phyloP scores from a whole-genome alignment of 2,329 filamentous ascomycete genomes.

The Cytospora leucostoma region DNA sequence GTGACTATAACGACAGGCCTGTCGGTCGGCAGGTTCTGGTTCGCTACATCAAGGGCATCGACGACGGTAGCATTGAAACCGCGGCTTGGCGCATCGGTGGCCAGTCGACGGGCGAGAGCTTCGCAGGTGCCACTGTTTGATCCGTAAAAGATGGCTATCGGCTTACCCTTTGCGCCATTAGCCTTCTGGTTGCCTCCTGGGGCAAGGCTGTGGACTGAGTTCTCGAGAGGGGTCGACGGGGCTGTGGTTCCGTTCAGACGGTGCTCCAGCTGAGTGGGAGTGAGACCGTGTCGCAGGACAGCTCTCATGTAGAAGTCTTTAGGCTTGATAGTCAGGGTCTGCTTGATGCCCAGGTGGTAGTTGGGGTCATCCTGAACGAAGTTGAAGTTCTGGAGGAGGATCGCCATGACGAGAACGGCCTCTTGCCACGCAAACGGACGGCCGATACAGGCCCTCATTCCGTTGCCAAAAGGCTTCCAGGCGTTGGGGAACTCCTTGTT shows the following conservation, averaged over 20 bases:
- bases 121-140: constrained; percentile 76
- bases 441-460: constrained; percentile 68
- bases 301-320: constrained; percentile 65
- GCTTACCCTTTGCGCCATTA: constrained; percentile 37
- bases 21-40: constrained; percentile 59
- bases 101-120: constrained; percentile 62
- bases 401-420: constrained; percentile 59
- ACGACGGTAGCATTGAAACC: constrained; percentile 60
- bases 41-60: constrained; percentile 61
- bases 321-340: constrained; percentile 64
- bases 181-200: constrained; percentile 11
- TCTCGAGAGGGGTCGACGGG: constrained; percentile 45
- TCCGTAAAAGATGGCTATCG: constrained; percentile 66
- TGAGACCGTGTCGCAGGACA: constrained; percentile 61
- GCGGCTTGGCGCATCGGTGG: constrained; percentile 56
- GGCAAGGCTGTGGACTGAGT: constrained; percentile 46
- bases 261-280: constrained; percentile 49
- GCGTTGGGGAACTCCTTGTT: constrained; percentile 62
- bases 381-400: constrained; percentile 72
- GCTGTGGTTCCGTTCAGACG: constrained; percentile 41
- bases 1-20: constrained; percentile 66
- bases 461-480: constrained; percentile 69
- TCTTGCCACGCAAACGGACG: constrained; percentile 77
- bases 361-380: constrained; percentile 62
- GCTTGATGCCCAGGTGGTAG: constrained; percentile 57